Evolutionary conservation across 75 land plant species (phyloP).

Genomic region (Pinus tabuliformis): DNA sequence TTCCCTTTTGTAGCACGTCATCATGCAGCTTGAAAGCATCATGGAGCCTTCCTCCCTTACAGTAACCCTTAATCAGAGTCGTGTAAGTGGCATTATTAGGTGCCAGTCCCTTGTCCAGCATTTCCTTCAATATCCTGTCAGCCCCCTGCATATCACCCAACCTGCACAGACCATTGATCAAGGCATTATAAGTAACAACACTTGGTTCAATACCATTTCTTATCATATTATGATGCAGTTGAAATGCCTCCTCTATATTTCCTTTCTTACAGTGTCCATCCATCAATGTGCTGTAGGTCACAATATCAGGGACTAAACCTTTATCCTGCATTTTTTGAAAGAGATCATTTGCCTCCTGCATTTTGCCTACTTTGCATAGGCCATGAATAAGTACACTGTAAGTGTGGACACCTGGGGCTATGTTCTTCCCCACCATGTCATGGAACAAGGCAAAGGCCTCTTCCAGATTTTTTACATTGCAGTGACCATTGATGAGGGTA

Average conservation of each 20-base stretch:
- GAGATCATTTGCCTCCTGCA: slow-evolving; percentile 41
- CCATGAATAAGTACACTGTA: slow-evolving; percentile 44
- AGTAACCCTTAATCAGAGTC: slow-evolving; percentile 46
- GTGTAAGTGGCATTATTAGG: slow-evolving; percentile 41
- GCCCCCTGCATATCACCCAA: slow-evolving; percentile 42
- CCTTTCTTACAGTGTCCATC: slow-evolving; percentile 51
- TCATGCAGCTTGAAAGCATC: slow-evolving; percentile 38
- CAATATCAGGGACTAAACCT: slow-evolving; percentile 42
- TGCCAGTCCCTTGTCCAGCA: slow-evolving; percentile 26
- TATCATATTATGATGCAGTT: slow-evolving; percentile 43
- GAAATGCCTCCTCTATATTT: slow-evolving; percentile 31
- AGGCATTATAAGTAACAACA: slow-evolving; percentile 59
- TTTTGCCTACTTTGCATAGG: slow-evolving; percentile 37
- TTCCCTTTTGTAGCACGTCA: slow-evolving; percentile 35
- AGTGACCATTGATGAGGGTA: slow-evolving; percentile 46
- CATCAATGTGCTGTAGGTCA: slow-evolving; percentile 36
- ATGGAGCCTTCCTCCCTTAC: slow-evolving; percentile 29
- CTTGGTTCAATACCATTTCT: slow-evolving; percentile 56
- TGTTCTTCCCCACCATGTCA: slow-evolving; percentile 21
- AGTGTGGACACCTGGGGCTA: slow-evolving; percentile 31
- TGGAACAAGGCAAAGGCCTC: slow-evolving; percentile 33
- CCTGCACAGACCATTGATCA: slow-evolving; percentile 65
- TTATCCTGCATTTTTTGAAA: slow-evolving; percentile 41
- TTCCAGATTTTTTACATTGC: slow-evolving; percentile 22
- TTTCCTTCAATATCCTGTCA: slow-evolving; percentile 20